Evolutionary conservation across 2,329 filamentous ascomycete genomes (phyloP).

Genomic region (Botryosphaeria agaves): DNA sequence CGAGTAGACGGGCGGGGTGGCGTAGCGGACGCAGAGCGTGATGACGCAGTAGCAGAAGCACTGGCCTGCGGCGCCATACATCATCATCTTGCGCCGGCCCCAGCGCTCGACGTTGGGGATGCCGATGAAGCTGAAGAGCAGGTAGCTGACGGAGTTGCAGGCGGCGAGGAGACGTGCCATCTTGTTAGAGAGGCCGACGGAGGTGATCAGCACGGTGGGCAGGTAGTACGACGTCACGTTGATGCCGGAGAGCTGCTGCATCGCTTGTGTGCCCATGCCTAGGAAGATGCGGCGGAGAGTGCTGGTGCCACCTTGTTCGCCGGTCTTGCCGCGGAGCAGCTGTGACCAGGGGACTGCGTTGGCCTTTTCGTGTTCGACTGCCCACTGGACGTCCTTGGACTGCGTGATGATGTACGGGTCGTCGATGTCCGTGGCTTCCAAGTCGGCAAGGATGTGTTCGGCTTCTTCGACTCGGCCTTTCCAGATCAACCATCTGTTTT

Average conservation of each 20-base stretch:
- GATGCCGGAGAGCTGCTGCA: constrained; percentile 29
- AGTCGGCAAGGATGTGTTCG: constrained; percentile 29
- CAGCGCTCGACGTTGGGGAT: constrained; percentile 32
- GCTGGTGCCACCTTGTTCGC: constrained; percentile 25
- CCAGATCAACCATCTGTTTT: constrained; percentile 27
- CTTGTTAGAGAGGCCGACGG: constrained; percentile 34
- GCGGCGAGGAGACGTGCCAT: constrained; percentile 38
- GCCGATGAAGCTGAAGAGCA: constrained; percentile 28
- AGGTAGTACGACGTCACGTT: constrained; percentile 32
- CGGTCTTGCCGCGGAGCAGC: constrained; percentile 29
- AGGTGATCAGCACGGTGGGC: constrained; percentile 40
- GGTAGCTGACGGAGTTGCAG: constrained; percentile 32
- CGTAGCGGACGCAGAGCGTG: constrained; percentile 30
- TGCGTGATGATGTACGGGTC: constrained; percentile 28
- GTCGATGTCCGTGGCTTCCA: constrained; percentile 25
- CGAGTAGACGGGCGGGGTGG: constrained; percentile 13
- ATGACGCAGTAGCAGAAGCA: constrained; percentile 34
- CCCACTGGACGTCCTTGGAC: constrained; percentile 28
- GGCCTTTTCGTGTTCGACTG: constrained; percentile 30
- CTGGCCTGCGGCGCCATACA: constrained; percentile 36
- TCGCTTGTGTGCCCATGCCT: constrained; percentile 35
- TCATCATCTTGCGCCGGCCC: constrained; percentile 41
- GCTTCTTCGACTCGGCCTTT: constrained; percentile 28
- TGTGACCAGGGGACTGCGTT: constrained; percentile 33
- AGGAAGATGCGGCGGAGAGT: constrained; percentile 33